Evolutionary conservation across 2,329 filamentous ascomycete genomes (phyloP), one percentile per base, ranked within the genome.

Genomic region (Orbilia oligospora): DNA sequence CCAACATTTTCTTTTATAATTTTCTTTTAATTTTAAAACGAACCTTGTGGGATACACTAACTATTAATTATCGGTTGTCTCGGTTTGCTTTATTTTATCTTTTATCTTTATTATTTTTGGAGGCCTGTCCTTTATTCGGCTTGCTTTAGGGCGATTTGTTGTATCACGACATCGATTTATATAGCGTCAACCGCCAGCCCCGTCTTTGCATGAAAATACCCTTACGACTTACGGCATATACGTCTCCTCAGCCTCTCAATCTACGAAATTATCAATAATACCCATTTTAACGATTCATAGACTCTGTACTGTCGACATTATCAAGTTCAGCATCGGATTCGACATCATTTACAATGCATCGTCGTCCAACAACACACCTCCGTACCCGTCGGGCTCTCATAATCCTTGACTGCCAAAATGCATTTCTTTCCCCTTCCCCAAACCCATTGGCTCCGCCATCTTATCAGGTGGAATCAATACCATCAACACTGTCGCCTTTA

Each of bases 351-450:
- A 63, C 36, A 16, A 77, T 77, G 75, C 27, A 49, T 6, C 53
- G 53, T n/a, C 68, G 75, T 22, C 44, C 68, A 24, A 72, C 75
- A 48, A 78, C 75, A 9, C 75, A 68, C 36, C 75, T 78, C n/a
- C 75, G 75, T 63, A 72, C 89, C 8, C 87, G 90, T 65, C 89
- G 89, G 85, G 95, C 93, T 0, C 87, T 99, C 51, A 86, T 98
- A 20, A 86, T 97, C 18, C 88, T 97, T 80, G 95, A 97, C 89
- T 97, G 70, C 41, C 96, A 98, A 83, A 93, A 97, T 82, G 95
- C 97, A 84, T 97, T 98, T 82, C 86, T 97, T 16, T 44, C 68
- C 0, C 70, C 61, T 14, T 87, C 70, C 10, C 89, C 64, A 92
- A 92, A 69, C 88, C 75, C 90, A 27, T 85, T 97, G 20, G 88